These are phyloP conservation scores for Colletotrichum filicis DNA, from an alignment of 2,329 filamentous ascomycete species.

Conservation along the genomic window DNA sequence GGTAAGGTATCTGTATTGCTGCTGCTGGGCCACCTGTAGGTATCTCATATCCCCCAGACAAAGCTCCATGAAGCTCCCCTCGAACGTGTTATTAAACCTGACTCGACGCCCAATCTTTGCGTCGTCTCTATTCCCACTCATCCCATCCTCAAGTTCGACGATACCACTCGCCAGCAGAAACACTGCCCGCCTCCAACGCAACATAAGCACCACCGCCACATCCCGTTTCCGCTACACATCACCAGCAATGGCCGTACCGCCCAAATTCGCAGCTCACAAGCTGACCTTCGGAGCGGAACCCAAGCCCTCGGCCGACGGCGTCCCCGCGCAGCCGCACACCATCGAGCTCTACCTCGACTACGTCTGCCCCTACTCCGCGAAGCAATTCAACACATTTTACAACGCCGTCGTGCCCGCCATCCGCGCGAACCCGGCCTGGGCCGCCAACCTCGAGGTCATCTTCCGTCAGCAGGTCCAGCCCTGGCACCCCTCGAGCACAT, in stretches of 20 bases:
- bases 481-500: slow-evolving; percentile 90
- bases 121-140: not conserved
- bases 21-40: not conserved
- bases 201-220: not conserved
- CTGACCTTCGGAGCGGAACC: slow-evolving; percentile 59
- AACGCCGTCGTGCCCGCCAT: slow-evolving; percentile 73
- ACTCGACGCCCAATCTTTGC: slow-evolving; percentile 7
- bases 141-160: not conserved
- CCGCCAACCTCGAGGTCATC: slow-evolving; percentile 74
- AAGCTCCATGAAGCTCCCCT: slow-evolving; percentile 31
- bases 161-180: not conserved
- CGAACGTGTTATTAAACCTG: slow-evolving; percentile 24
- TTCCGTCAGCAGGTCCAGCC: slow-evolving; percentile 94
- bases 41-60: not conserved
- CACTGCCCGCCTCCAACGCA: not conserved
- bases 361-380: slow-evolving; percentile 79
- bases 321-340: slow-evolving; percentile 64
- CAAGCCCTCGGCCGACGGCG: slow-evolving; percentile 44
- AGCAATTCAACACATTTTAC: slow-evolving; percentile 82
- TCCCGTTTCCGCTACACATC: not conserved
- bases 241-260: slow-evolving; percentile 75
- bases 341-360: slow-evolving; percentile 85
- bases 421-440: slow-evolving; percentile 65
- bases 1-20: not conserved
- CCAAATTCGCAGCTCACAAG: slow-evolving; percentile 80